A percentile compares a stretch with the other conserved stretches of the same genome.
phyloP scores from a whole-genome alignment of 331 rosid genomes.

The Saraca asoca region DNA sequence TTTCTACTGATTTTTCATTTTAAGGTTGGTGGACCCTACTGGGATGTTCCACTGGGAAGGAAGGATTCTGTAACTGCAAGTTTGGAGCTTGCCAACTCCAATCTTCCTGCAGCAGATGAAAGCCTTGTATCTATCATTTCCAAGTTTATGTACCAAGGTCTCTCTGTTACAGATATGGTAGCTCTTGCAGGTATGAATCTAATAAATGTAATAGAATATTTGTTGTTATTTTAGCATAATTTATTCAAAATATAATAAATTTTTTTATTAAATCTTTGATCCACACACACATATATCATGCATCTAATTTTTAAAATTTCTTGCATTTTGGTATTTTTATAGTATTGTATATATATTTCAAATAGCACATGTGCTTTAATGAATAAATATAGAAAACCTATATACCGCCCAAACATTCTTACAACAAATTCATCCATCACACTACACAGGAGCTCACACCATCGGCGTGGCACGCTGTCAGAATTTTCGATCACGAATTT shows the following conservation, averaged over 20 bases:
- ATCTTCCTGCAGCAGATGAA: constrained; percentile 66
- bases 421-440: not conserved
- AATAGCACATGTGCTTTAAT: too few relatives aligned
- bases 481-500: constrained; percentile 61
- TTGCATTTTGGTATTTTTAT: too few relatives aligned
- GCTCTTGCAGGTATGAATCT: constrained; percentile 67
- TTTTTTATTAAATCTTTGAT: too few relatives aligned
- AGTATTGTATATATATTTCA: too few relatives aligned
- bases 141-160: constrained; percentile 81
- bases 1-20: constrained; percentile 17
- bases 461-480: constrained; percentile 80
- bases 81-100: constrained; percentile 57
- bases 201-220: not conserved
- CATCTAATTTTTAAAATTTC: too few relatives aligned
- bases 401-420: too few relatives aligned
- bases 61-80: constrained; percentile 77
- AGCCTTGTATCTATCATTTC: constrained; percentile 59
- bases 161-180: constrained; percentile 82
- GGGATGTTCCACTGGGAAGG: constrained; percentile 99
- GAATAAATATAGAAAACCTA: too few relatives aligned
- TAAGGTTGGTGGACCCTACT: constrained; percentile 96
- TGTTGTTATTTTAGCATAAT: too few relatives aligned
- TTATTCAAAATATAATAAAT: too few relatives aligned
- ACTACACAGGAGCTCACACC: constrained; percentile 77
- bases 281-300: too few relatives aligned